Evolutionary conservation across 108 stramenopile species (phyloP).

Genomic region (Aurantiochytrium sp.): DNA sequence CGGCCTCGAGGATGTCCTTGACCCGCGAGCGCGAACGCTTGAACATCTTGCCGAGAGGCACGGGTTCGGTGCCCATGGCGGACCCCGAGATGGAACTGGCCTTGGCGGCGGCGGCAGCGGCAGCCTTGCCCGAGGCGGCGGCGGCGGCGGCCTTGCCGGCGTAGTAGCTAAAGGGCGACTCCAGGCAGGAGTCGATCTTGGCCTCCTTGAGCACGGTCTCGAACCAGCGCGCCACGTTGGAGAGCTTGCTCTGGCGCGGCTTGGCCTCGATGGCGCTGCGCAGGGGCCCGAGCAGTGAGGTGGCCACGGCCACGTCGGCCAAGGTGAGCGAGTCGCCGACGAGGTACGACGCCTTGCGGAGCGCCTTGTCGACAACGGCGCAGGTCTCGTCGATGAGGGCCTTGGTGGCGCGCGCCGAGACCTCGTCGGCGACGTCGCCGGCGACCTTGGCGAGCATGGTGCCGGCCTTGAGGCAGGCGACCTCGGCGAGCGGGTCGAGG

Average conservation of each 20-base stretch:
- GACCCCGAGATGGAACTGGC: slow-evolving; percentile 13
- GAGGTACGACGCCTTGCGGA: slow-evolving; percentile 34
- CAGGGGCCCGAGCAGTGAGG: slow-evolving; percentile 26
- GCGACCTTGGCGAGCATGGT: slow-evolving; percentile 30
- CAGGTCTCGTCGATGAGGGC: slow-evolving; percentile 1
- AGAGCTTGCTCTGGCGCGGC: not conserved
- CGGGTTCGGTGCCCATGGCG: not conserved
- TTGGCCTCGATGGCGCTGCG: not conserved
- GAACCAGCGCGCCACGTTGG: slow-evolving; percentile 46
- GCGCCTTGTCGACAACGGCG: not conserved
- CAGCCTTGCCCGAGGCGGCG: slow-evolving; percentile 17
- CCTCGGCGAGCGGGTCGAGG: slow-evolving; percentile 36
- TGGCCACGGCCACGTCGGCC: slow-evolving; percentile 54
- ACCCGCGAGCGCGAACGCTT: not conserved
- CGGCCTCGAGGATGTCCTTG: slow-evolving; percentile 39
- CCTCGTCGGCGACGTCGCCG: slow-evolving; percentile 30
- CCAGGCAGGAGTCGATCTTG: not conserved
- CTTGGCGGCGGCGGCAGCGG: not conserved
- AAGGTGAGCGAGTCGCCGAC: slow-evolving; percentile 44
- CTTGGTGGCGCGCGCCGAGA: not conserved
- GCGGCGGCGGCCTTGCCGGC: not conserved
- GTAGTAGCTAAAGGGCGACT: not conserved
- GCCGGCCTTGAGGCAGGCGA: slow-evolving; percentile 32
- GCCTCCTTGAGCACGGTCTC: slow-evolving; percentile 38
- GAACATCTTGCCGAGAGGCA: not conserved